Evolutionary conservation across 2,329 filamentous ascomycete species (phyloP).

Genomic region (Rutstroemia sp.): DNA sequence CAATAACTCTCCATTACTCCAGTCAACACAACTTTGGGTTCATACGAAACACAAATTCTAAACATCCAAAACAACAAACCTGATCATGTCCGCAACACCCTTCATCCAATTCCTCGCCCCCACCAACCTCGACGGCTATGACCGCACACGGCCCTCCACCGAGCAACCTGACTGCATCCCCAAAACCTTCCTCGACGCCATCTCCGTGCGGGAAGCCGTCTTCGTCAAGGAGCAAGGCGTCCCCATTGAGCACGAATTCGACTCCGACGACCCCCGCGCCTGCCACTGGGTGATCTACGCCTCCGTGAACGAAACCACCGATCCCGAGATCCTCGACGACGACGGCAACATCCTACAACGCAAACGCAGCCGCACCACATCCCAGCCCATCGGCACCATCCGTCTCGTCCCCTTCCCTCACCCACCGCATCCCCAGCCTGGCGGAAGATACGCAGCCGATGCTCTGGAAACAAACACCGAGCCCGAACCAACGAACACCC

Average conservation of each 20-base stretch:
- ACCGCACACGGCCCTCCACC: constrained; percentile 33
- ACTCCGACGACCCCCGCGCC: constrained; percentile 69
- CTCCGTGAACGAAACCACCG: constrained; percentile 44
- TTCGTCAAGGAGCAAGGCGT: constrained; percentile 54
- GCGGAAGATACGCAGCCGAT: constrained; percentile 24
- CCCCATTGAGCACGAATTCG: constrained; percentile 63
- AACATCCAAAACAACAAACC: neutral
- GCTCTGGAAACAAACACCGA: constrained; percentile 13
- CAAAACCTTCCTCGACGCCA: constrained; percentile 52
- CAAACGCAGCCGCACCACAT: constrained; percentile 36
- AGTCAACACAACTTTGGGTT: neutral
- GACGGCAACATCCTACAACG: constrained; percentile 35
- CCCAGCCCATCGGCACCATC: constrained; percentile 25
- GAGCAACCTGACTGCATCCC: constrained; percentile 43
- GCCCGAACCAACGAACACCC: constrained; percentile 3
- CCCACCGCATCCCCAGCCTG: constrained; percentile 48
- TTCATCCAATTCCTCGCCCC: constrained; percentile 33
- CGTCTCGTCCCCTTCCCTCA: constrained; percentile 54
- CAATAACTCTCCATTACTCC: neutral
- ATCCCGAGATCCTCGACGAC: constrained; percentile 38
- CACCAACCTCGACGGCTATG: constrained; percentile 41
- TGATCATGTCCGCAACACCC: constrained; percentile 18
- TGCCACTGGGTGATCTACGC: constrained; percentile 83
- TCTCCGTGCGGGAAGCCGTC: constrained; percentile 53
- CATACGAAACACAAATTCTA: neutral